These are phyloP conservation scores for Sporothrix schenckii DNA, from an alignment of 2,329 filamentous ascomycete species.

Conservation along the genomic window DNA sequence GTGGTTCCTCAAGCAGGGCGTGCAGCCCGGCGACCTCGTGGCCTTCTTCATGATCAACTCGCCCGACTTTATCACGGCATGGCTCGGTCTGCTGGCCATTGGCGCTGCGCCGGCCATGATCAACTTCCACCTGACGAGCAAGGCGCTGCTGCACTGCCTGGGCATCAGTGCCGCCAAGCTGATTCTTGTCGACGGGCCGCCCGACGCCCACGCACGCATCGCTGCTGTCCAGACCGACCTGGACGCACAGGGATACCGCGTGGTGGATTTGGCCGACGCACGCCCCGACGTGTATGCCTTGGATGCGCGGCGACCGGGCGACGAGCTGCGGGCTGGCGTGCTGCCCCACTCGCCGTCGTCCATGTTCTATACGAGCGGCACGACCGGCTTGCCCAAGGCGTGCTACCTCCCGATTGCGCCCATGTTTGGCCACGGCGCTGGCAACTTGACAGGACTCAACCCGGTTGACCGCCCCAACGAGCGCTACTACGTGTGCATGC, in stretches of 20 bases:
- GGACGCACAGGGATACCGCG: slow-evolving; percentile 54
- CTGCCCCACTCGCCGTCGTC: slow-evolving; percentile 59
- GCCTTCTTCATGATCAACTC: slow-evolving; percentile 69
- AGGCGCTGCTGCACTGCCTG: slow-evolving; percentile 67
- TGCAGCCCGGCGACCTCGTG: slow-evolving; percentile 63
- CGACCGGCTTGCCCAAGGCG: slow-evolving; percentile 75
- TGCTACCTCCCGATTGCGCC: slow-evolving; percentile 61
- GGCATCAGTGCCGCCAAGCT: slow-evolving; percentile 59
- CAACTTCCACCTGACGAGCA: slow-evolving; percentile 68
- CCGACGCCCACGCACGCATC: slow-evolving; percentile 58
- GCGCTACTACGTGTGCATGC: slow-evolving; percentile 77
- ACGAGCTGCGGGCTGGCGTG: slow-evolving; percentile 58
- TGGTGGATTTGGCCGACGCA: slow-evolving; percentile 56
- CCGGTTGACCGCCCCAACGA: slow-evolving; percentile 48
- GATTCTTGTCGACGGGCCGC: slow-evolving; percentile 62
- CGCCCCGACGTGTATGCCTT: slow-evolving; percentile 47
- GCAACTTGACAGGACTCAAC: slow-evolving; percentile 40
- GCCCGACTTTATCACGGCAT: slow-evolving; percentile 67
- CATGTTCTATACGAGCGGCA: slow-evolving; percentile 75
- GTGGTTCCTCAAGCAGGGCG: slow-evolving; percentile 62
- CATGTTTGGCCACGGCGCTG: slow-evolving; percentile 40
- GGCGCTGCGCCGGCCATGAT: slow-evolving; percentile 71
- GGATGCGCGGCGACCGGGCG: slow-evolving; percentile 49
- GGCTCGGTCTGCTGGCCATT: slow-evolving; percentile 66
- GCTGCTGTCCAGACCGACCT: slow-evolving; percentile 60